Evolutionary conservation across 768 basidiomycete genomes (phyloP).

Genomic region (Coprinopsis sp.): DNA sequence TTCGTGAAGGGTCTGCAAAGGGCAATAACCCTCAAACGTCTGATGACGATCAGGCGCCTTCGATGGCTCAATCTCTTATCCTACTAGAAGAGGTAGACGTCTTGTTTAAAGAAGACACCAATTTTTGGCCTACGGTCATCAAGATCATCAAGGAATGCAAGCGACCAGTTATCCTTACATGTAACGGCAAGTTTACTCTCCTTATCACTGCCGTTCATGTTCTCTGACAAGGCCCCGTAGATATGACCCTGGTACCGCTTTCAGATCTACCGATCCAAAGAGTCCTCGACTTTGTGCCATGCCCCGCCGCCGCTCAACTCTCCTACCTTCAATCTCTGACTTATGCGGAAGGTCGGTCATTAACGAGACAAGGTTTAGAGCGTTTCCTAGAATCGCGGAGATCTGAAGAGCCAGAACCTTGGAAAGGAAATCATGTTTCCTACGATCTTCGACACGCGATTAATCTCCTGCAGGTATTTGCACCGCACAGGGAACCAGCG

Average conservation of each 20-base stretch:
- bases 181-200: constrained; percentile 66
- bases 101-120: constrained; percentile 78
- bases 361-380: constrained; percentile 39
- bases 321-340: constrained; percentile 69
- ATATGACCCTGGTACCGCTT: constrained; percentile 67
- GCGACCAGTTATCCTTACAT: constrained; percentile 90
- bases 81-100: constrained; percentile 95
- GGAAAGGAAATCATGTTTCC: constrained; percentile 25
- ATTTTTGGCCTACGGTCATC: constrained; percentile 82
- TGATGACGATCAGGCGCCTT: constrained; percentile 17
- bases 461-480: constrained; percentile 56
- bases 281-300: constrained; percentile 60
- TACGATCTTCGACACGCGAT: constrained; percentile 66
- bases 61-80: constrained; percentile 78
- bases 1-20: background rate
- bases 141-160: constrained; percentile 78
- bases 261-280: constrained; percentile 73
- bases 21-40: constrained; percentile 6
- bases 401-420: constrained; percentile 15
- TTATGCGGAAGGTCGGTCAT: constrained; percentile 46
- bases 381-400: constrained; percentile 38
- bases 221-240: constrained; percentile 33
- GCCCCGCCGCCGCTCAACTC: constrained; percentile 46
- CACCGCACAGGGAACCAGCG: constrained; percentile 17
- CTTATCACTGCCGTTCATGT: constrained; percentile 6